Evolutionary conservation across 176 grass and related monocot species (phyloP).

Genomic region (Zoysia pacifica): DNA sequence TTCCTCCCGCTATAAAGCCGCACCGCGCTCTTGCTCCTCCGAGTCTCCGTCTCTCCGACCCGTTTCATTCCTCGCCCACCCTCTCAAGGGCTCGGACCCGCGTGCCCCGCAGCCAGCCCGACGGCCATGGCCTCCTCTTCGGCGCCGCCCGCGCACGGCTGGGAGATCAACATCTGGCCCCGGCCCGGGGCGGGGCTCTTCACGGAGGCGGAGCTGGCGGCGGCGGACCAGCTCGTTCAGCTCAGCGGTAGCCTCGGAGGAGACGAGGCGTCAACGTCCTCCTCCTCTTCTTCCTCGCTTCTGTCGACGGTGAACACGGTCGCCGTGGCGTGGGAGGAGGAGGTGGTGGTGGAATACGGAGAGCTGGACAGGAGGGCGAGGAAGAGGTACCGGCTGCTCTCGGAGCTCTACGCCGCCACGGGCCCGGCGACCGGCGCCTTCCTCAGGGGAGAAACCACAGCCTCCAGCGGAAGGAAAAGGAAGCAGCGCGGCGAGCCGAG

Average conservation of each 20-base stretch:
- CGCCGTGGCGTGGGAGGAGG: neutral
- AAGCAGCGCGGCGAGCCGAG: conserved; percentile 1
- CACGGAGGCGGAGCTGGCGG: conserved; percentile 62
- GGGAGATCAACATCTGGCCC: neutral
- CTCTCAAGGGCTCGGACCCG: neutral
- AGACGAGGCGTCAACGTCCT: neutral
- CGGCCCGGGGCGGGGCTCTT: conserved; percentile 39
- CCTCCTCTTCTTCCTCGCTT: neutral
- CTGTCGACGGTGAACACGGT: conserved; percentile 25
- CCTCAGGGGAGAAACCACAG: neutral
- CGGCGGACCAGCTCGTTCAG: conserved; percentile 64
- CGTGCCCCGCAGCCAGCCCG: too few relatives aligned
- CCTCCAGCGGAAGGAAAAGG: conserved; percentile 14
- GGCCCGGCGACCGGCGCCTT: neutral
- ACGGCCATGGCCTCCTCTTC: conserved; percentile 13
- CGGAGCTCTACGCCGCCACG: conserved; percentile 58
- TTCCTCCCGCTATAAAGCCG: conserved; percentile 18
- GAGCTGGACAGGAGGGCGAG: conserved; percentile 43
- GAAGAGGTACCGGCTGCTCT: conserved; percentile 50
- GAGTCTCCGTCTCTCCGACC: neutral
- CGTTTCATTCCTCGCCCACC: neutral
- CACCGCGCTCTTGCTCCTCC: neutral
- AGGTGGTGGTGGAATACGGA: neutral
- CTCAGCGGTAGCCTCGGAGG: conserved; percentile 45
- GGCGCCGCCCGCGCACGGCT: neutral